These are phyloP conservation scores for Lactarius deliciosus DNA, from an alignment of 768 basidiomycete genomes.

Conservation along the genomic window DNA sequence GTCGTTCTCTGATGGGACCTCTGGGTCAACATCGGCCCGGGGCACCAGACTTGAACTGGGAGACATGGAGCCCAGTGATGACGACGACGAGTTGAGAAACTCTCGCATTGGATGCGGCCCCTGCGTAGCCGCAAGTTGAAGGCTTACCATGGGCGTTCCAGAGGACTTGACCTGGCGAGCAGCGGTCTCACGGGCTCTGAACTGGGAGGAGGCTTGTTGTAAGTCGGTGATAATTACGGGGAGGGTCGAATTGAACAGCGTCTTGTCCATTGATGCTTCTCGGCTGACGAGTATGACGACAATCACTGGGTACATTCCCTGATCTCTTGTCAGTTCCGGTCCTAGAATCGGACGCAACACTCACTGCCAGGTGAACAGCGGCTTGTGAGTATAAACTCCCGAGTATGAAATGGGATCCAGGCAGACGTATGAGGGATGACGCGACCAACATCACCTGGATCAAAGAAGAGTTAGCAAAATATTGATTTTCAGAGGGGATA, in stretches of 20 bases:
- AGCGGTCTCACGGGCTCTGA: neutral
- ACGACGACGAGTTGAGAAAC: neutral
- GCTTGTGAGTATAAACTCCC: neutral
- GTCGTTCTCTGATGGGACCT: neutral
- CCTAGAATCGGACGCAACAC: neutral
- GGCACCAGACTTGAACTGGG: neutral
- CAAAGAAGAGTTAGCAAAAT: neutral
- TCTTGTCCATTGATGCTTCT: neutral
- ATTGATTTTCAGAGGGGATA: too few species aligned
- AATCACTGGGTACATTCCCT: neutral
- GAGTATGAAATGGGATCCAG: neutral
- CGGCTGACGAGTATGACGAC: neutral
- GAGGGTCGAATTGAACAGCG: neutral
- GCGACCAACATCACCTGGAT: neutral
- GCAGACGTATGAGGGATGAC: neutral
- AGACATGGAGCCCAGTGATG: neutral
- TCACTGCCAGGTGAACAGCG: neutral
- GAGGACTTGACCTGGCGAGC: neutral
- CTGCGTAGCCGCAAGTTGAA: neutral
- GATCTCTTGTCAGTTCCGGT: neutral
- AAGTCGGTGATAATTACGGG: neutral
- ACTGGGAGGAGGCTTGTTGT: neutral
- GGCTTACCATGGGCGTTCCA: neutral
- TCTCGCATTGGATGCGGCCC: neutral
- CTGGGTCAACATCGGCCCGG: neutral